These are phyloP conservation scores for Inga leiocalycina DNA, from an alignment of 306 rosid genomes.

Conservation along the genomic window DNA sequence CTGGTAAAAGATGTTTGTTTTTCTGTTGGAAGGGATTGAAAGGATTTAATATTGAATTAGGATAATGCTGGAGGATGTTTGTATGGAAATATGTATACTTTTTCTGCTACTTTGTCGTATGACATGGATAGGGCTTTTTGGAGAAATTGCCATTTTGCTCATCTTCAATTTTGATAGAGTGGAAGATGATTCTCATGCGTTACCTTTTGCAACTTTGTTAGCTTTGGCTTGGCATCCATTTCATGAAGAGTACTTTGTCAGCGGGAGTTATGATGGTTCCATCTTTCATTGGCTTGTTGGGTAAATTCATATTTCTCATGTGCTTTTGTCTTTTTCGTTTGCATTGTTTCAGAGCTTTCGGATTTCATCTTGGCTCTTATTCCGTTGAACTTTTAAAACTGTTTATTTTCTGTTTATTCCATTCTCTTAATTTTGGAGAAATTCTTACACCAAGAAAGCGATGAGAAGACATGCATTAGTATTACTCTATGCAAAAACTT, in stretches of 20 bases:
- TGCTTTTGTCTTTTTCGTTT: conserved; percentile 10
- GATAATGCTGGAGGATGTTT: background rate
- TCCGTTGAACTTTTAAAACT: conserved; percentile 10
- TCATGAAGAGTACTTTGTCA: conserved; percentile 97
- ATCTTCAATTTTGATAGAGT: conserved; percentile 32
- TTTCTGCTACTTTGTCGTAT: conserved; percentile 19
- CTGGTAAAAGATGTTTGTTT: conserved; percentile 56
- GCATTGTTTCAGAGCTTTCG: conserved; percentile 9
- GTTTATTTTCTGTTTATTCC: conserved; percentile 12
- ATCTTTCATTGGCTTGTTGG: conserved; percentile 99
- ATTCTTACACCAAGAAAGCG: conserved; percentile 19
- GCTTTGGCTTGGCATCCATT: conserved; percentile 99
- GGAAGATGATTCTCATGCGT: conserved; percentile 35
- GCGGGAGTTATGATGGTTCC: conserved; percentile 97
- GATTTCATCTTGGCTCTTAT: conserved; percentile 24
- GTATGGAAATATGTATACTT: background rate
- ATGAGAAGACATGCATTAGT: background rate
- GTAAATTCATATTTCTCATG: conserved; percentile 49
- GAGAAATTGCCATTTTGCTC: conserved; percentile 16
- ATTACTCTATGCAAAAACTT: background rate
- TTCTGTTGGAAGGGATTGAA: conserved; percentile 16
- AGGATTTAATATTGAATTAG: conserved; percentile 8
- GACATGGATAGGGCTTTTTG: conserved; percentile 1
- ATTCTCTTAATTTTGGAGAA: conserved; percentile 2
- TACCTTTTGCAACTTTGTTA: conserved; percentile 43